A percentile compares a stretch with the other conserved stretches of the same genome.
Conservation (phyloP, 176 grass and related monocot genomes). For the Hordeum vulgare region MorexV3_pseudomolecules_assembly NC_058519.1:609861481-609861980, state of each 20-base stretch:
- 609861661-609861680: neutral
- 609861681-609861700: neutral
- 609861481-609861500: conserved; percentile 26
- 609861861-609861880: neutral
- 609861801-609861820: neutral
- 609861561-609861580: neutral
- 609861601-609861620: neutral
- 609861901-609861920: neutral
- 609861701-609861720: conserved; percentile 50
- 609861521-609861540: conserved; percentile 63
- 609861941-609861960: neutral
- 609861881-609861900: neutral
- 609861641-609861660: neutral
- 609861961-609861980: neutral
- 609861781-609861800: conserved; percentile 50
- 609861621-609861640: conserved; percentile 1
- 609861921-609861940: neutral
- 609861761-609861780: conserved; percentile 80
- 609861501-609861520: conserved; percentile 87
- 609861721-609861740: conserved; percentile 82
- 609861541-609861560: conserved; percentile 65
- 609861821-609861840: neutral
- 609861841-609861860: no score
- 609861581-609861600: neutral
- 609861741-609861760: conserved; percentile 94